These are phyloP conservation scores for Eleusine coracana DNA, from an alignment of 176 grass and related monocot species.

Conservation along the genomic window DNA sequence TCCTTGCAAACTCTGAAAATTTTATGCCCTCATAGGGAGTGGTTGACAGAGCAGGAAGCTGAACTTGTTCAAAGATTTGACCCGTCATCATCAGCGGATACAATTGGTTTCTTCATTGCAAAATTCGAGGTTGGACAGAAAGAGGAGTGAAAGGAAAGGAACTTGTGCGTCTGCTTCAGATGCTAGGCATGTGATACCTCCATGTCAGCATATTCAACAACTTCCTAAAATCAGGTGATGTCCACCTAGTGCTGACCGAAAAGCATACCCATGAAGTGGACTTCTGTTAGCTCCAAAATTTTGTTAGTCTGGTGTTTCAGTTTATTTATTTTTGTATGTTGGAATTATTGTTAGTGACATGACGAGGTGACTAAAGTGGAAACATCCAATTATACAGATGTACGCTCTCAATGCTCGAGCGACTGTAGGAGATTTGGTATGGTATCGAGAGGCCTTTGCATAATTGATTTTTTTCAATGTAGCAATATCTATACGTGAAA, in stretches of 20 bases:
- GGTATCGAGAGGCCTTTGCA: not conserved
- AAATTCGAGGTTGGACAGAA: conserved; percentile 73
- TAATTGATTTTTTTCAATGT: no score
- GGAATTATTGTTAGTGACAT: not conserved
- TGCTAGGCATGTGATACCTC: not conserved
- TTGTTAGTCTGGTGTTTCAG: not conserved
- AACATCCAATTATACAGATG: not conserved
- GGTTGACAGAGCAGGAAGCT: conserved; percentile 77
- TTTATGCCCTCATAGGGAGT: conserved; percentile 51
- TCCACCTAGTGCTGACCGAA: not conserved
- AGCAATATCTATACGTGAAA: no score
- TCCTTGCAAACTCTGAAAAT: conserved; percentile 5
- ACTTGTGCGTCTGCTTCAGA: not conserved
- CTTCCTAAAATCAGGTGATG: not conserved
- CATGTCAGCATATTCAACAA: not conserved
- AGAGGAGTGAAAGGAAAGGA: conserved; percentile 32
- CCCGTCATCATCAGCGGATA: conserved; percentile 78
- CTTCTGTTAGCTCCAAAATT: not conserved
- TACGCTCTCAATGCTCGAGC: not conserved
- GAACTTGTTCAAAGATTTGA: conserved; percentile 95
- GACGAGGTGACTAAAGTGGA: not conserved
- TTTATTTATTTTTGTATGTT: not conserved
- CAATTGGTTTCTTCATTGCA: conserved; percentile 96
- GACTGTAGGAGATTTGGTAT: not conserved
- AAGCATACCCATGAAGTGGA: not conserved